Conservation (phyloP, 2,329 filamentous ascomycete species). For the Hypoxylon sp. region DNA sequence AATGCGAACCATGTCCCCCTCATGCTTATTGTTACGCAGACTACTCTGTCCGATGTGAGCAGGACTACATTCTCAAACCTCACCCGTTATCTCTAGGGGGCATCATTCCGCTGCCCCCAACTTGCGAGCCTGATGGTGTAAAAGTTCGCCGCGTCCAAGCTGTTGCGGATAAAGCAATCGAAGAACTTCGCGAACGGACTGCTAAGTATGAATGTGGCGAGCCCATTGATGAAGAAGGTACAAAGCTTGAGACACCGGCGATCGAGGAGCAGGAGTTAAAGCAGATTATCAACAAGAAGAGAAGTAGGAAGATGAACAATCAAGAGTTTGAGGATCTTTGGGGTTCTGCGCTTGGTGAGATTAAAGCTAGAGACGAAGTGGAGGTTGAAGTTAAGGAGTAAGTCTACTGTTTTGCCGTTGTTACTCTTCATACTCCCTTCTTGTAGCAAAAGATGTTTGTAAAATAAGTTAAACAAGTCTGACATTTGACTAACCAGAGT, state of each 20-base stretch:
- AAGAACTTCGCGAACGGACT: conserved; percentile 85
- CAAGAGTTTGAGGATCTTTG: conserved; percentile 94
- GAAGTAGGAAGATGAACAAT: conserved; percentile 85
- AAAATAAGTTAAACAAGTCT: conserved; percentile 55
- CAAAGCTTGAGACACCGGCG: conserved; percentile 68
- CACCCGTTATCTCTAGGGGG: conserved; percentile 88
- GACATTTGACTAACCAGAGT: conserved; percentile 88
- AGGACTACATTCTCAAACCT: conserved; percentile 85
- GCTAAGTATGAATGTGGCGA: conserved; percentile 94
- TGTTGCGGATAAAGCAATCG: conserved; percentile 88
- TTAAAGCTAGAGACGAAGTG: conserved; percentile 73
- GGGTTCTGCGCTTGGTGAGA: conserved; percentile 78
- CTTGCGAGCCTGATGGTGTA: conserved; percentile 94
- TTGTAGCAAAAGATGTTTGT: conserved; percentile 45
- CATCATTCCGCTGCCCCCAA: conserved; percentile 85
- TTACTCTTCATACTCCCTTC: conserved; percentile 44
- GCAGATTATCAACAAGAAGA: conserved; percentile 78
- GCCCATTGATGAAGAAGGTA: conserved; percentile 71
- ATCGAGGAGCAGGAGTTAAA: conserved; percentile 81
- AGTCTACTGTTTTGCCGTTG: conserved; percentile 56
- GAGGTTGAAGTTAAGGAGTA: conserved; percentile 62
- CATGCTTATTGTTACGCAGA: conserved; percentile 91
- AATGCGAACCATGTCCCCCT: conserved; percentile 89
- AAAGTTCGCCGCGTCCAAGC: conserved; percentile 88
- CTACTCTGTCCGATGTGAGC: conserved; percentile 83